Conservation (phyloP, 805 yeast genomes). For the Ogataea angusta region DNA sequence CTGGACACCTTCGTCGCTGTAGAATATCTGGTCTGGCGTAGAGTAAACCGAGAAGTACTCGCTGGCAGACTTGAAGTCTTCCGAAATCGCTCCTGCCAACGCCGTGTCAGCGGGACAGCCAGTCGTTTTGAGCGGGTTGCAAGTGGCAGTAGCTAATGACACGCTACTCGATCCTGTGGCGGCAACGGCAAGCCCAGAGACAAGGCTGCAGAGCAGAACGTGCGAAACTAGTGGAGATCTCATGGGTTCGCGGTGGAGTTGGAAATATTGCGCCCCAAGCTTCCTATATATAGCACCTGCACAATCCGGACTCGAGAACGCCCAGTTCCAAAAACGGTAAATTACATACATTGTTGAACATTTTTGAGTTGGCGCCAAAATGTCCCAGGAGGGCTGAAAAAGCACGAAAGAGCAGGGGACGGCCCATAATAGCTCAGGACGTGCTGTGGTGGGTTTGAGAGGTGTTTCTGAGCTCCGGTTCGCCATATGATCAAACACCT, state of each 20-base stretch:
- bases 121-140: slow-evolving; percentile 33
- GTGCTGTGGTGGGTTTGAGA: too few relatives aligned
- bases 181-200: slow-evolving; percentile 8
- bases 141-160: slow-evolving; percentile 20
- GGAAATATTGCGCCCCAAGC: slow-evolving; percentile 1
- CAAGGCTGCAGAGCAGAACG: slow-evolving; percentile 2
- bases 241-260: slow-evolving; percentile 1
- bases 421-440: neutral
- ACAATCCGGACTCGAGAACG: slow-evolving; percentile 6
- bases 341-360: slow-evolving; percentile 6
- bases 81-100: slow-evolving; percentile 51
- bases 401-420: too few relatives aligned
- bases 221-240: neutral
- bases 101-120: slow-evolving; percentile 49
- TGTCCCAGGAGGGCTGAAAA: neutral
- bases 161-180: slow-evolving; percentile 7
- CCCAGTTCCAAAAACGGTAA: slow-evolving; percentile 9
- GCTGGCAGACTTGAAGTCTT: slow-evolving; percentile 49
- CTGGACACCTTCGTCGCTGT: slow-evolving; percentile 54
- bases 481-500: too few relatives aligned
- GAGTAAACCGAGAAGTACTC: slow-evolving; percentile 41
- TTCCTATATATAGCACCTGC: slow-evolving; percentile 9
- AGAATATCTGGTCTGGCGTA: slow-evolving; percentile 43
- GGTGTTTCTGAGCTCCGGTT: too few relatives aligned
- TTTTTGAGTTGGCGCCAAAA: neutral